Evolutionary conservation across 1,284 basidiomycete species (phyloP), one percentile per base, ranked within the genome.

Genomic region (Ustilago cynodontis): DNA sequence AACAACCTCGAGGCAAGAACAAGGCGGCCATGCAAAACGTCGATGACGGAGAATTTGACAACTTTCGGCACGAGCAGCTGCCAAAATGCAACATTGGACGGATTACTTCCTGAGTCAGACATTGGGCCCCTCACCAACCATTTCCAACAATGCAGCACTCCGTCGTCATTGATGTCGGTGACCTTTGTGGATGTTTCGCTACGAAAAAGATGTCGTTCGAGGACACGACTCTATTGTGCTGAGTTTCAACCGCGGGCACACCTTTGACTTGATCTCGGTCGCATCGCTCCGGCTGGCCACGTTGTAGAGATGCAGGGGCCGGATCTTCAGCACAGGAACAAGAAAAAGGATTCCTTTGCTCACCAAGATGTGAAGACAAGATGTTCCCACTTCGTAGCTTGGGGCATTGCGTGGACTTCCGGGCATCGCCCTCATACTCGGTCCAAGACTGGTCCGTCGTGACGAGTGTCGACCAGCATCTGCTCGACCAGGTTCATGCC

Each of bases 251-350:
- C 20, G 20, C 45, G n/a, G 24, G 14, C 45, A 47, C 45, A 47
- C n/a, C 45, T 20, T 11, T 24, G 5, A 33, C 43, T 20, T 22
- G n/a, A 39, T 47, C 6, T 20, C 20, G 43, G 1, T 6, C 20
- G 22, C 43, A 22, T 47, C n/a, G 22, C 20, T n/a, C 18, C 20
- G 8, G 11, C 45, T 47, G 6, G 3, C 47, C 47, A 49, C 47
- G 26, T 28, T 22, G 47, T 49, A 11, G n/a, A 47, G 24, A 49
- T 18, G 47, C 47, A 49, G 47, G 47, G 9, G n/a, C 47, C 22
- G 47, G 47, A 26, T 14, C 14, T 49, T 49, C 24, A 49, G 47
- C 47, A 24, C 47, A 49, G 47, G 47, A 29, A 49, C 47, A 26
- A 9, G 14, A 14, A 3, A 39, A 3, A 22, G 8, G 20, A 9